Evolutionary conservation across 106 monocot genomes (phyloP).

Genomic region (Chionographis japonica): DNA sequence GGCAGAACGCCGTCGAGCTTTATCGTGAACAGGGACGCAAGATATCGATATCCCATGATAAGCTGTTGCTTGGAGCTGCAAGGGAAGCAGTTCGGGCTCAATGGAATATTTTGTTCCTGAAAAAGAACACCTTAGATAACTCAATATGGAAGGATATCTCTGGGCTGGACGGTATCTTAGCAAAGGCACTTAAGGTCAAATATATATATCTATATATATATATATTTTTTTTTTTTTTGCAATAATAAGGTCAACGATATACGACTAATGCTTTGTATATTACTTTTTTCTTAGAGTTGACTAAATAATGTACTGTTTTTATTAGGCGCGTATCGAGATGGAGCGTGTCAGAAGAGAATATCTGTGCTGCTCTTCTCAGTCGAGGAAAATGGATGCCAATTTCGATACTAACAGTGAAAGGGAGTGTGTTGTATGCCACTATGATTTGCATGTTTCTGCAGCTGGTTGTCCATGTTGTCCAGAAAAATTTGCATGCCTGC

Average conservation of each 20-base stretch:
- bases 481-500: constrained; percentile 72
- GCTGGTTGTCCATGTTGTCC: constrained; percentile 61
- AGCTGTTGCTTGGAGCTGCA: constrained; percentile 75
- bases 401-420: constrained; percentile 71
- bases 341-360: constrained; percentile 48
- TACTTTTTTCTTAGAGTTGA: background rate
- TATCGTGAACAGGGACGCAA: constrained; percentile 67
- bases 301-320: background rate
- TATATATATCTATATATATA: too few species aligned
- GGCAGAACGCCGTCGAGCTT: constrained; percentile 77
- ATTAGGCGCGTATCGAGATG: constrained; percentile 55
- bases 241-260: constrained; percentile 27
- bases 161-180: constrained; percentile 42
- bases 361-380: constrained; percentile 36
- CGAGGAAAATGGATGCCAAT: constrained; percentile 65
- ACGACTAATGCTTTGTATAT: background rate
- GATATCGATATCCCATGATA: constrained; percentile 84
- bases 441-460: constrained; percentile 87
- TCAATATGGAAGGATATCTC: constrained; percentile 64
- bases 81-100: constrained; percentile 77
- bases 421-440: constrained; percentile 78
- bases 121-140: constrained; percentile 31
- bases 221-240: too few species aligned
- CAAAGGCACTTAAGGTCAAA: constrained; percentile 54
- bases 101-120: constrained; percentile 66